Evolutionary conservation across 257 asterid genomes (phyloP), one percentile per base, ranked within the genome.

Genomic region (Jacaranda copaia): DNA sequence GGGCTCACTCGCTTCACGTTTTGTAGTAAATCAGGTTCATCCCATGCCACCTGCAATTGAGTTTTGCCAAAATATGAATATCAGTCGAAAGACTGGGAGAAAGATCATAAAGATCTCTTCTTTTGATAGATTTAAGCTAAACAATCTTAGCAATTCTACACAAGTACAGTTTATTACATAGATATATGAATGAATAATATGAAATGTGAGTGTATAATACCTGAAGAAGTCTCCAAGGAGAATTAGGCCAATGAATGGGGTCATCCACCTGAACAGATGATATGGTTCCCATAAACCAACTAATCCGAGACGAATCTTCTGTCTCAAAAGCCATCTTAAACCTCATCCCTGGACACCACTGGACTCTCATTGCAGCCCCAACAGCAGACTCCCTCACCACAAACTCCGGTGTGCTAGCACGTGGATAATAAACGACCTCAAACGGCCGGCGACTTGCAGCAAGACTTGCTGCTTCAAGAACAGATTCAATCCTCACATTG

Each of bases 191-290:
- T 12, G 36, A 68, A 55, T 4, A 15, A 36, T 9, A 68, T 63
- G 25, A 52, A 73, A 70, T 35, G 18, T n/a, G 10, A 4, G 49
- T 36, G 15, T 7, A 8, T 6, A 3, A 70, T 68, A 91, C 97
- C 92, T 88, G 94, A 74, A 92, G 96, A 81, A 92, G 88, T 82
- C 97, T 88, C 97, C 97, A 92, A 0, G 97, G 97, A 56, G 96
- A 92, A 75, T 87, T 88, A 81, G 97, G 96, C 97, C 97, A 90
- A 73, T 72, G 92, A 59, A 88, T 60, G 4, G 89, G 89, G 67
- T 92, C 89, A 18, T 88, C 88, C 3, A 86, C 92, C 16, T 85
- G 90, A 74, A 90, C 91, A 46, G 93, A 75, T 1, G 96, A 83
- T 1, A 92, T 65, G 9, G 97, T 90, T 32, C 97, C 97, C 97